These are phyloP conservation scores for Verticillium longisporum DNA, from an alignment of 2,329 filamentous ascomycete genomes.

Conservation along the genomic window DNA sequence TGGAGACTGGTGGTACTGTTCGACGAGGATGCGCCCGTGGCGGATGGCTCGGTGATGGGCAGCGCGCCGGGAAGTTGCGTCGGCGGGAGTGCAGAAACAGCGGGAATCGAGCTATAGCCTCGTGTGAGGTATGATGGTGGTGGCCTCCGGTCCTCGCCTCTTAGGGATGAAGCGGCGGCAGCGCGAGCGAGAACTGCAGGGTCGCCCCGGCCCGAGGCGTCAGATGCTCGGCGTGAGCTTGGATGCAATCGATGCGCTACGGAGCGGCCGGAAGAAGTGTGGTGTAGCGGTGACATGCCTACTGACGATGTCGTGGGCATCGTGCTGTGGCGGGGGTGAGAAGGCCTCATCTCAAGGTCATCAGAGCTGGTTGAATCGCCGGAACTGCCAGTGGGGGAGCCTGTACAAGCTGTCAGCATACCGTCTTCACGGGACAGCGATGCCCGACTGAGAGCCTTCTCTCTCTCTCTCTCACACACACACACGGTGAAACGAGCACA, in stretches of 20 bases:
- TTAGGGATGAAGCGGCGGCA: background rate
- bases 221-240: slow-evolving; percentile 20
- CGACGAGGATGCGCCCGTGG: slow-evolving; percentile 6
- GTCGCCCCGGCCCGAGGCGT: slow-evolving; percentile 16
- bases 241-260: slow-evolving; percentile 17
- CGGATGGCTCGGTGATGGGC: background rate
- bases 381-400: slow-evolving; percentile 26
- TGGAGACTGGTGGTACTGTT: slow-evolving; percentile 6
- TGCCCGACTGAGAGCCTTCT: background rate
- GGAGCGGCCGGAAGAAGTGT: background rate
- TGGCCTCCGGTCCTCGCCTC: slow-evolving; percentile 12
- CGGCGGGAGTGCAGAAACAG: slow-evolving; percentile 2
- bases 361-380: slow-evolving; percentile 31
- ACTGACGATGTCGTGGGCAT: slow-evolving; percentile 3
- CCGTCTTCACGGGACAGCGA: background rate
- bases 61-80: slow-evolving; percentile 4
- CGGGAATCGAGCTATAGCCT: slow-evolving; percentile 18
- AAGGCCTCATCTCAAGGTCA: slow-evolving; percentile 29
- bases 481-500: background rate
- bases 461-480: no score
- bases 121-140: slow-evolving; percentile 19
- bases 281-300: background rate
- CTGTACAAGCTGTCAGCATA: background rate
- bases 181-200: slow-evolving; percentile 4
- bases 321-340: slow-evolving; percentile 9